phyloP scores from a whole-genome alignment of 2,329 filamentous ascomycete species.

The Penicillium sp. region DNA sequence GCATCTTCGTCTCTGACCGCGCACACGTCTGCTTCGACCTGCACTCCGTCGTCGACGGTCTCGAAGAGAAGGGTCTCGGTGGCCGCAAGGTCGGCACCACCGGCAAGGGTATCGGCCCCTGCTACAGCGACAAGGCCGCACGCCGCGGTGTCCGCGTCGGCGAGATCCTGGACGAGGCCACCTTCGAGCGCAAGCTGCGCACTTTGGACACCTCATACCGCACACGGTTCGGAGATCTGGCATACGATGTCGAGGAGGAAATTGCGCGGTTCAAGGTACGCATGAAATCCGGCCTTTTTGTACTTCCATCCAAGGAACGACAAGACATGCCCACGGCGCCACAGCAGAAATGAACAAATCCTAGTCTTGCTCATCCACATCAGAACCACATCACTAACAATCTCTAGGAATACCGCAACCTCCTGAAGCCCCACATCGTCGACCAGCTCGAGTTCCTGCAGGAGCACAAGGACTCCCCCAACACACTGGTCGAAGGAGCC shows the following conservation, averaged over 20 bases:
- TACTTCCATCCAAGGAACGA: neutral
- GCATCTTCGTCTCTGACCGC: slow-evolving; percentile 48
- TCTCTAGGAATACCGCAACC: slow-evolving; percentile 37
- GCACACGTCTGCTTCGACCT: slow-evolving; percentile 47
- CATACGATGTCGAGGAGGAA: slow-evolving; percentile 61
- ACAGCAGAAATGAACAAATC: neutral
- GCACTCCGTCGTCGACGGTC: slow-evolving; percentile 46
- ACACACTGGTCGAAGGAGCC: slow-evolving; percentile 62
- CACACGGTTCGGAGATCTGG: slow-evolving; percentile 58
- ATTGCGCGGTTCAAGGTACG: slow-evolving; percentile 55
- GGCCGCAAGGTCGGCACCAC: slow-evolving; percentile 50
- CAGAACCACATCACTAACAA: neutral
- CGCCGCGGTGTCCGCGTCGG: slow-evolving; percentile 58
- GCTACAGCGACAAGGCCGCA: slow-evolving; percentile 63
- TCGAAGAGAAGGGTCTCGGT: slow-evolving; percentile 46
- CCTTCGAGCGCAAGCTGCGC: slow-evolving; percentile 56
- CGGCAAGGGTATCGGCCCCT: slow-evolving; percentile 54
- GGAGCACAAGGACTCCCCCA: slow-evolving; percentile 53
- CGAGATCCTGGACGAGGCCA: slow-evolving; percentile 56
- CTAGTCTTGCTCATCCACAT: neutral
- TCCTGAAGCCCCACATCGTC: slow-evolving; percentile 39
- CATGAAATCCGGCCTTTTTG: neutral
- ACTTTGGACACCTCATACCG: slow-evolving; percentile 53
- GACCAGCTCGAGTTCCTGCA: slow-evolving; percentile 53
- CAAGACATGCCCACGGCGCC: neutral